Evolutionary conservation across 2,329 filamentous ascomycete species (phyloP).

Genomic region (Colletotrichum musicola): DNA sequence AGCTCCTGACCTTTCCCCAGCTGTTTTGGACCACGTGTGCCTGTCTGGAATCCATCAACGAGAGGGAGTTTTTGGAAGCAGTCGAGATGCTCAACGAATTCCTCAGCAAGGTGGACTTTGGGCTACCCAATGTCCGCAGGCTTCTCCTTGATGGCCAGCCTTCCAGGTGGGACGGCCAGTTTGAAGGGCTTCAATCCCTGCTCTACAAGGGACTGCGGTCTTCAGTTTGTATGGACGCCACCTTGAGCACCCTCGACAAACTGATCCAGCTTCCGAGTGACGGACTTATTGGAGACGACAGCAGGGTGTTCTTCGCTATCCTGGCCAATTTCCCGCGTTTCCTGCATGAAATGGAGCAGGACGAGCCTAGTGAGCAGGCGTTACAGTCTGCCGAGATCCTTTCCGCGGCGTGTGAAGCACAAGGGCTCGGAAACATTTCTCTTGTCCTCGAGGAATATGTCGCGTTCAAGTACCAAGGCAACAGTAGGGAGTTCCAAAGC

Average conservation of each 20-base stretch:
- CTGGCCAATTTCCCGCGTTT: constrained; percentile 93
- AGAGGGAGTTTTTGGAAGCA: constrained; percentile 92
- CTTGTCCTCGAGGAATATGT: constrained; percentile 79
- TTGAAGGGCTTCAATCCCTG: constrained; percentile 87
- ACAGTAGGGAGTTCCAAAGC: constrained; percentile 80
- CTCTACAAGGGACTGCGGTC: constrained; percentile 95
- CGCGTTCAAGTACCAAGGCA: constrained; percentile 70
- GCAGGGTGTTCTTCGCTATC: constrained; percentile 85
- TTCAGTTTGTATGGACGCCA: constrained; percentile 82
- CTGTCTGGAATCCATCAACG: constrained; percentile 96
- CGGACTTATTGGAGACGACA: constrained; percentile 83
- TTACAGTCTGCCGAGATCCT: constrained; percentile 77
- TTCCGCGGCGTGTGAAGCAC: constrained; percentile 77
- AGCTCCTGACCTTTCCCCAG: constrained; percentile 90
- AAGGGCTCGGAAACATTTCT: constrained; percentile 76
- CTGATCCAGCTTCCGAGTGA: constrained; percentile 85
- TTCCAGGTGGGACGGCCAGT: constrained; percentile 87
- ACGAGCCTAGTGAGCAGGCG: constrained; percentile 66
- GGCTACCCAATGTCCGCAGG: constrained; percentile 75
- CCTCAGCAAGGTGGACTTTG: constrained; percentile 85
- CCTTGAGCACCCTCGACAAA: constrained; percentile 81
- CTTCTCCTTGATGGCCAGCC: constrained; percentile 84
- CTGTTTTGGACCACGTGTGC: constrained; percentile 98
- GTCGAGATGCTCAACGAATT: constrained; percentile 92
- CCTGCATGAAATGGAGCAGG: constrained; percentile 80